phyloP scores from a whole-genome alignment of 208 protist species.

The Herpetomonas tarakana region DNA sequence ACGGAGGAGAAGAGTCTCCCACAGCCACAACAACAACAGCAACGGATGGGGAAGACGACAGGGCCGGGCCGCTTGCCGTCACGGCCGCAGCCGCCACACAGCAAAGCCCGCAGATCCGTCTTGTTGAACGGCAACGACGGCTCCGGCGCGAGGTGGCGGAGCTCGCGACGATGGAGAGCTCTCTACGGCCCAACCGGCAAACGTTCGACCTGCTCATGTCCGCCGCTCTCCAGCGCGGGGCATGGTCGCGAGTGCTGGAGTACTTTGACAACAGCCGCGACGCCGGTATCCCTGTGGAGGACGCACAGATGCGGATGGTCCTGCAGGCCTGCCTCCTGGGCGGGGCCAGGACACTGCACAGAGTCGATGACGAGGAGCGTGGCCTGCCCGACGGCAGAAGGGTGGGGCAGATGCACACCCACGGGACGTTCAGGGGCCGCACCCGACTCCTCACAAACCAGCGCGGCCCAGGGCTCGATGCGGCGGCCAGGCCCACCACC shows the following conservation, averaged over 20 bases:
- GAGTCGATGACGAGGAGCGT: neutral
- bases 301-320: constrained; percentile 34
- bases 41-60: neutral
- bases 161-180: constrained; percentile 21
- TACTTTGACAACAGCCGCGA: constrained; percentile 47
- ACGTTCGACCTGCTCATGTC: constrained; percentile 68
- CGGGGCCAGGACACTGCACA: neutral
- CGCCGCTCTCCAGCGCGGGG: constrained; percentile 33
- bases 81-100: neutral
- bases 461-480: constrained; percentile 31
- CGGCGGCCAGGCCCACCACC: constrained; percentile 17
- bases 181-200: constrained; percentile 50
- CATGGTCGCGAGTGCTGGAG: constrained; percentile 46
- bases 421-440: neutral
- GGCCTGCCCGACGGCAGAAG: neutral
- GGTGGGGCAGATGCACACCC: neutral
- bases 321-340: constrained; percentile 32
- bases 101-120: neutral
- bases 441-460: constrained; percentile 36
- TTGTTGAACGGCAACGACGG: neutral
- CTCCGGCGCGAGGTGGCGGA: constrained; percentile 21
- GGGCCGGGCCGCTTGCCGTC: too few relatives aligned
- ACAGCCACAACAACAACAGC: too few relatives aligned
- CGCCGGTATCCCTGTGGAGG: constrained; percentile 24
- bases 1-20: neutral